phyloP scores from a whole-genome alignment of 768 basidiomycete genomes.

The Nevesoporus exiguus region DNA sequence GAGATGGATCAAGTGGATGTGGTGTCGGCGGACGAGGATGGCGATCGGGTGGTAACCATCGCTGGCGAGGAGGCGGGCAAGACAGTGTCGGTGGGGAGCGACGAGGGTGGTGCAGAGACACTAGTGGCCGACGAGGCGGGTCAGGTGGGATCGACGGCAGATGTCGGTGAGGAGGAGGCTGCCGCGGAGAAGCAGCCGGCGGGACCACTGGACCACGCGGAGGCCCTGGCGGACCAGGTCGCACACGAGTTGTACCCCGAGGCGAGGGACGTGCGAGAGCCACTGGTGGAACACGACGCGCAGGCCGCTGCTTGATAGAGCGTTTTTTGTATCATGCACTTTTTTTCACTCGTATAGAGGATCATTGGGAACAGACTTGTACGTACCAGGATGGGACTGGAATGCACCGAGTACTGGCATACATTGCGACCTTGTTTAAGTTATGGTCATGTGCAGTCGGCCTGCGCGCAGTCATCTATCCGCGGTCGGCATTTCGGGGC shows the following conservation, averaged over 20 bases:
- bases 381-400: no score
- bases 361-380: no score
- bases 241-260: conserved; percentile 53
- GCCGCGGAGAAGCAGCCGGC: conserved; percentile 20
- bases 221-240: conserved; percentile 49
- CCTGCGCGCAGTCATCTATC: no score
- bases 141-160: not conserved
- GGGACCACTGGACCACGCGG: conserved; percentile 48
- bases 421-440: no score
- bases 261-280: conserved; percentile 15
- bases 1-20: conserved; percentile 12
- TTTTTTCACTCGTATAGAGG: no score
- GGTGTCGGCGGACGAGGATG: not conserved
- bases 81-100: not conserved
- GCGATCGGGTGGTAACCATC: conserved; percentile 38
- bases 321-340: no score
- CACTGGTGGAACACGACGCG: no score
- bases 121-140: not conserved
- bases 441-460: no score
- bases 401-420: no score
- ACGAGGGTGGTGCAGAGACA: not conserved
- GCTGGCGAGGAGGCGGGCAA: conserved; percentile 1
- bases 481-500: no score
- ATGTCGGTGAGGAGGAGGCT: not conserved
- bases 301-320: no score